Evolutionary conservation across 2,329 filamentous ascomycete species (phyloP), one percentile per base, ranked within the genome.

Genomic region (Nannizzia gypsea): DNA sequence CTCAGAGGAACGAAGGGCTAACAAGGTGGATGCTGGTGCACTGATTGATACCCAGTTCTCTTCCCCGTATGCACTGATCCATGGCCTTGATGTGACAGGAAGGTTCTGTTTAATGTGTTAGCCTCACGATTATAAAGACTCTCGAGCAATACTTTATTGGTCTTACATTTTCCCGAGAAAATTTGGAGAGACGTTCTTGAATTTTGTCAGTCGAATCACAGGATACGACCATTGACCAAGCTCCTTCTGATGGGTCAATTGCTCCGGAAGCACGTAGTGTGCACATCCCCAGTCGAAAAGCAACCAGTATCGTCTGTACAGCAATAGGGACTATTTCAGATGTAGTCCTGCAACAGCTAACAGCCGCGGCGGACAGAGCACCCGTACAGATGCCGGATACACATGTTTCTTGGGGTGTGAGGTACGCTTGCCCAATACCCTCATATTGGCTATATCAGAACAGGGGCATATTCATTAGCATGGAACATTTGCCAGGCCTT

Each of bases 371-470:
- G 8, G 70, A 65, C 42, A 73, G 65, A 59, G 67, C 59, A 58
- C 71, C 71, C 42, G 71, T 73, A 61, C 71, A 73, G 20, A 70
- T 64, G 60, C 71, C 71, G 58, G 71, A 15, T 9, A 63, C 36
- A 28, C 62, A 56, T 6, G 38, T 40, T 26, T 36, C 55, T 31
- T n/a, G n/a, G 24, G 36, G 31, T 17, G 36, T 22, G n/a, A 40
- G 22, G 17, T 42, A 57, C 4, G 31, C n/a, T 6, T 40, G 38
- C 15, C 38, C 38, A 15, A 42, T 13, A 42, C 38, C 38, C n/a
- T 42, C 38, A 17, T 42, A 15, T 42, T 42, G 38, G 38, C 38
- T 42, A 5, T 15, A 36, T 17, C 6, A 17, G 38, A 17, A 42
- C 6, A 42, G n/a, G 6, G n/a, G 4, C 13, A n/a, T 42, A 17